Evolutionary conservation across 768 basidiomycete species (phyloP).

Genomic region (Termitomyces sp.): DNA sequence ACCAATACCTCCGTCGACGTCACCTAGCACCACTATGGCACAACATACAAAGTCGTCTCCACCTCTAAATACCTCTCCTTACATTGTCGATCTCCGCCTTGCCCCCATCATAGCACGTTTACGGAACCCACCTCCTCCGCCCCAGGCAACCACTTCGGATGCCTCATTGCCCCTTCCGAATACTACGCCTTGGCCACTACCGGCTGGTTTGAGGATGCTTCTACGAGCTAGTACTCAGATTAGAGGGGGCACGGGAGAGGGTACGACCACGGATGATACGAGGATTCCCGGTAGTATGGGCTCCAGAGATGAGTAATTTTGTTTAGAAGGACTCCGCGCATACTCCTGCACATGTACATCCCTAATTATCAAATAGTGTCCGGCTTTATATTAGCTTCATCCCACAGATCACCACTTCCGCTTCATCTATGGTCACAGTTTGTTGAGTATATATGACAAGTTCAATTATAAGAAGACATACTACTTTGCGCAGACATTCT

Average conservation of each 20-base stretch:
- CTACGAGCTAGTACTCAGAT: conserved; percentile 44
- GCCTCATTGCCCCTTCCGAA: conserved; percentile 54
- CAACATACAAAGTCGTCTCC: conserved; percentile 20
- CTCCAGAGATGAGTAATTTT: conserved; percentile 18
- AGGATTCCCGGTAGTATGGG: conserved; percentile 36
- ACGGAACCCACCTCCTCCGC: conserved; percentile 46
- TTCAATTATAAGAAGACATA: conserved; percentile 32
- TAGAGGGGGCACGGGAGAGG: conserved; percentile 27
- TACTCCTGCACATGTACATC: not conserved
- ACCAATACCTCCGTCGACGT: conserved; percentile 16
- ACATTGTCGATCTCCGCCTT: conserved; percentile 64
- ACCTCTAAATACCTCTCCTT: conserved; percentile 28
- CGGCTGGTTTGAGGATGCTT: conserved; percentile 46
- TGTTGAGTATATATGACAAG: not conserved
- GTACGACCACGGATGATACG: conserved; percentile 20
- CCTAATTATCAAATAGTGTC: not conserved
- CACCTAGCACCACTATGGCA: conserved; percentile 19
- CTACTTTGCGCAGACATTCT: conserved; percentile 74
- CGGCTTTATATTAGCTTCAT: not conserved
- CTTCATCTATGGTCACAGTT: conserved; percentile 22
- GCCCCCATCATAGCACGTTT: conserved; percentile 51
- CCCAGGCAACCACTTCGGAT: conserved; percentile 23
- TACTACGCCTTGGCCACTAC: conserved; percentile 51
- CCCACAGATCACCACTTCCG: conserved; percentile 26
- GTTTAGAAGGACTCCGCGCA: not conserved